Evolutionary conservation across 495 filamentous ascomycete genomes (phyloP), one percentile per base, ranked within the genome.

Genomic region (Amniculicola lignicola): DNA sequence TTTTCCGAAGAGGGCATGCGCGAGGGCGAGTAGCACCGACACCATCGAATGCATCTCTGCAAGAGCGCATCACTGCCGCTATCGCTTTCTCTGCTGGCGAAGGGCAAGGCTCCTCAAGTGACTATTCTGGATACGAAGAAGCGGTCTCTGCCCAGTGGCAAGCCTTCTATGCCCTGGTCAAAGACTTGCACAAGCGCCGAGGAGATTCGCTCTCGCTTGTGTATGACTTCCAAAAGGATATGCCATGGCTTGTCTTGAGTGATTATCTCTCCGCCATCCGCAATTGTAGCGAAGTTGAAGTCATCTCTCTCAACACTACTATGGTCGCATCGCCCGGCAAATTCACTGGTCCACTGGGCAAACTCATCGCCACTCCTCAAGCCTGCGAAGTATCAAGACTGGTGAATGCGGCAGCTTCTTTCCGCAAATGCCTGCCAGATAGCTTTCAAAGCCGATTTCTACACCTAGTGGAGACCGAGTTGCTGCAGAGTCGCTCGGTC

Each of bases 101-200:
- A 14, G 81, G 78, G 51, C 77, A 72, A 23, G 74, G 79, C 19
- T 75, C 81, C 5, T 83, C 83, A 5, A 79, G 85, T 64, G 85
- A 93, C 55, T 87, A 87, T 54, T 77, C 82, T 12, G 79, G 83
- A 36, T 91, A 87, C 67, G 78, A 83, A 36, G 70, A 71, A 24
- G 82, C 86, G 25, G 84, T 84, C 35, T 83, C 90, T 65, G 74
- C 83, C 7, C 91, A 96, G 64, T 98, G 93, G 94, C 82, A 85
- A 36, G 79, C 88, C 38, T 94, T 93, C 70, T 93, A 87, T 73
- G 84, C 91, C 35, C 77, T 96, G 19, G 77, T 91, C 42, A 75
- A 82, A 11, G 91, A 97, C 65, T 78, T 99, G 19, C 87, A 99
- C 64, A 90, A 85, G 55, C 83, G 87, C 54, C 79, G 90, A 64